phyloP scores from a whole-genome alignment of 352 stramenopile genomes.

The Thalassiosira ordinaria region DNA sequence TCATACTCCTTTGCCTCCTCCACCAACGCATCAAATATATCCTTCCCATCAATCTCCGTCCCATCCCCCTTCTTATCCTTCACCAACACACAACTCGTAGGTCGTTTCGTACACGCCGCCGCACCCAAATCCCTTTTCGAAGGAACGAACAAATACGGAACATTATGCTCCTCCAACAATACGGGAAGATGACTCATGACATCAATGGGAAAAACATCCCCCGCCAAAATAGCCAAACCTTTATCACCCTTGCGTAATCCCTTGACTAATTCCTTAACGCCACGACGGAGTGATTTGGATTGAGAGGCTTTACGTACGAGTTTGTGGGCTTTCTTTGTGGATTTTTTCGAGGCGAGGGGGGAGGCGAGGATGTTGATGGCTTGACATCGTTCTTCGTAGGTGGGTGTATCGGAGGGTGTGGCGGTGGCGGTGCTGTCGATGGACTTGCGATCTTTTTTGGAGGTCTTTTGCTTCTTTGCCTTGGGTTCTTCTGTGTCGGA shows the following conservation, averaged over 20 bases:
- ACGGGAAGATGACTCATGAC: conserved; percentile 99
- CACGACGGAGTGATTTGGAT: conserved; percentile 96
- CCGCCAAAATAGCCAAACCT: conserved; percentile 97
- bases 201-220: conserved; percentile 99
- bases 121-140: conserved; percentile 90
- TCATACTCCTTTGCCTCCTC: conserved; percentile 84
- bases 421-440: no score
- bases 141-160: conserved; percentile 98
- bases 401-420: conserved; percentile 47
- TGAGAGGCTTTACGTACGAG: conserved; percentile 89
- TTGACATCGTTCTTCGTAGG: conserved; percentile 85
- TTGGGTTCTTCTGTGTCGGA: conserved; percentile 54
- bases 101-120: conserved; percentile 96
- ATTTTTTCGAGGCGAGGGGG: conserved; percentile 97
- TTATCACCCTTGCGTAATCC: conserved; percentile 95
- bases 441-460: conserved; percentile 56
- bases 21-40: conserved; percentile 80
- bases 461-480: conserved; percentile 55
- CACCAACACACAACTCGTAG: conserved; percentile 98
- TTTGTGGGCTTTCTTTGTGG: conserved; percentile 86
- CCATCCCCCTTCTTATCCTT: conserved; percentile 91
- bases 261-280: conserved; percentile 99
- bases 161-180: conserved; percentile 98
- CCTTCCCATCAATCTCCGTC: conserved; percentile 87
- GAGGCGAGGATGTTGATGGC: conserved; percentile 92